Base-by-base conservation (phyloP, 2,329 filamentous ascomycete species). In the Juglanconis sp. region DNA sequence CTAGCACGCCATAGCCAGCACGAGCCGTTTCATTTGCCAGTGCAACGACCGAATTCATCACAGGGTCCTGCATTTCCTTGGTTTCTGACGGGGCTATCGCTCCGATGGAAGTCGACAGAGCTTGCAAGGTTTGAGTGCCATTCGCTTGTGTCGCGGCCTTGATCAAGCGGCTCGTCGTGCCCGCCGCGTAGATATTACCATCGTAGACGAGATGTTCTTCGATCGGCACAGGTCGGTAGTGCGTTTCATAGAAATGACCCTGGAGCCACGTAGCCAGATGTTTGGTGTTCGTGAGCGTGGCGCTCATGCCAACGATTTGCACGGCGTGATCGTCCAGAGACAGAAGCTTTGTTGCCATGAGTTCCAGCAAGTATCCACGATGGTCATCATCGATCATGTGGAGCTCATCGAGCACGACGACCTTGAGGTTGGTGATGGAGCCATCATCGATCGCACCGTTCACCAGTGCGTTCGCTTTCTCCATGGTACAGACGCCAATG, bases 371-470 rank as follows among this genome's bases (percentile, higher is more conserved):
- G 69, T 92, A 92, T 4, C 90, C 90, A 11, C 90, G 84, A 65
- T 87, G 83, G 63, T 88, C 87, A 69, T 92, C 90, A 66, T 91
- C 87, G 49, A 92, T 80, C 88, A 93, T 92, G 70, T 93, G 90
- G n/a, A 92, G 75, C 69, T 93, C 90, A 67, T 93, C 90, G 38
- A 92, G 77, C 13, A 92, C 87, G 17, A 92, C 83, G 10, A 87
- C 77, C 51, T 82, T 84, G 48, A 93, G 75, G 24, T 85, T 80
- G n/a, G 79, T 76, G 61, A 91, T 81, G 3, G 80, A 84, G 68
- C 83, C 85, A 64, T 92, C 87, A 63, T 90, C 87, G 65, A 92
- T 90, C 13, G 89, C 87, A 30, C 82, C 77, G 66, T 93, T 92
- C 34, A 92, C 80, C 44, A 93, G 79, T 10, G 87, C 82, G 68